Evolutionary conservation across 1,139 yeast species (phyloP), one percentile per base, ranked within the genome.

Genomic region (Taphrina wiesneri): DNA sequence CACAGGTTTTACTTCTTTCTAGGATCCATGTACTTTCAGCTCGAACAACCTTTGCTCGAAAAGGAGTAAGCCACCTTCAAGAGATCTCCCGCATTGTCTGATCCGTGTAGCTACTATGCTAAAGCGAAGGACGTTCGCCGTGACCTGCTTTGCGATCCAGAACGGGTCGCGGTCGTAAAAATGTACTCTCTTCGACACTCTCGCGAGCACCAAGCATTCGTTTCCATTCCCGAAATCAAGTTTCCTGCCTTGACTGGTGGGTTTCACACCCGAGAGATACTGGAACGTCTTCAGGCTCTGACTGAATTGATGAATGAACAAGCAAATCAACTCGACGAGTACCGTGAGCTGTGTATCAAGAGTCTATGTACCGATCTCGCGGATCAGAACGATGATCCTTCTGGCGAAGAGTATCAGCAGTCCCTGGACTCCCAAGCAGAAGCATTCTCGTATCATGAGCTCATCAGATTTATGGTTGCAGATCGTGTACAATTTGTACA

Each of bases 1-100:
- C 97, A 92, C 74, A 86, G 91, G 66, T 82, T 87, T 60, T 87
- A 83, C 73, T 92, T 91, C 73, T 83, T 90, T 70, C 78, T 88
- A 47, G 99, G 91, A 0, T 87, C 96, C 0, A 86, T 91, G 0
- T 86, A 88, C 74, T 92, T 84, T 71, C 91, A 88, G 72, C 75
- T 80, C 49, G 74, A 72, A 34, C 77, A 76, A 67, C 79, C 77
- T 61, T 70, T 72, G 2, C 56, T 74, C 32, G 88, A 85, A 70
- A 67, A 67, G 21, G 63, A 69, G 54, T 70, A 71, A n/a, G 86
- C 0, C 85, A 88, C 74, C 91, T 84, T 71, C 91, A 88, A 75
- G 80, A 47, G 73, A 71, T 77, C 75, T 68, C 79, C 77, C 62
- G 70, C 72, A 2, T 56, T 74, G 30, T 87, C 85, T 70, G 65